Percentiles rank a stretch among this genome's conserved stretches.
These are phyloP conservation scores for Leccinum variicolor DNA, from an alignment of 768 basidiomycete genomes.

Conservation along the genomic window DNA sequence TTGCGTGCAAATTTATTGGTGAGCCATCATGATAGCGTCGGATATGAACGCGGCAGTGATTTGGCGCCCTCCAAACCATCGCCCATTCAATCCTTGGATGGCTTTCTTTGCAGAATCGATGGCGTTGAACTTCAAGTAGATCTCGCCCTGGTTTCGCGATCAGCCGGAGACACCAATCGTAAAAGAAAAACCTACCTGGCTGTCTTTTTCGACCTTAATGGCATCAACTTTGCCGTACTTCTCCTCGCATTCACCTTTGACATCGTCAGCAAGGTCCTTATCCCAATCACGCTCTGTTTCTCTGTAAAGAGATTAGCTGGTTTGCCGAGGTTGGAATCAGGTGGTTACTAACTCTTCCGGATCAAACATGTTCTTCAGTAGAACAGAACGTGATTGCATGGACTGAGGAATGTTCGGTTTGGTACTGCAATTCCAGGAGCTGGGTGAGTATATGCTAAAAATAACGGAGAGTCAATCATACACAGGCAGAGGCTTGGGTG, in stretches of 20 bases:
- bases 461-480: slow-evolving; percentile 34
- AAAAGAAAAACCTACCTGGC: slow-evolving; percentile 58
- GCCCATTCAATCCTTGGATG: slow-evolving; percentile 87
- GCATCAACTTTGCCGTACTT: slow-evolving; percentile 87
- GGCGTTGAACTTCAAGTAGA: slow-evolving; percentile 87
- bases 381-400: slow-evolving; percentile 85
- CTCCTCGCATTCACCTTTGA: slow-evolving; percentile 87
- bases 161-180: slow-evolving; percentile 2
- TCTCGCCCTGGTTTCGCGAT: slow-evolving; percentile 71
- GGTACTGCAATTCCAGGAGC: slow-evolving; percentile 39
- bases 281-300: slow-evolving; percentile 98
- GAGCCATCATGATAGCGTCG: slow-evolving; percentile 91
- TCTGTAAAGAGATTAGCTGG: slow-evolving; percentile 38
- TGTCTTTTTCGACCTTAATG: slow-evolving; percentile 93
- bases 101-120: slow-evolving; percentile 81
- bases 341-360: slow-evolving; percentile 79
- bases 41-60: slow-evolving; percentile 87
- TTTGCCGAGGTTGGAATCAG: not conserved
- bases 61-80: slow-evolving; percentile 95
- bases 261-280: slow-evolving; percentile 92
- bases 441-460: slow-evolving; percentile 12
- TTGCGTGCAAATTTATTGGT: slow-evolving; percentile 48
- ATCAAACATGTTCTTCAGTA: slow-evolving; percentile 94
- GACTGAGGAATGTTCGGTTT: slow-evolving; percentile 79
- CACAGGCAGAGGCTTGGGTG: slow-evolving; percentile 59